Evolutionary conservation across 495 filamentous ascomycete genomes (phyloP), one percentile per base, ranked within the genome.

Genomic region (Xylaria cubensis): DNA sequence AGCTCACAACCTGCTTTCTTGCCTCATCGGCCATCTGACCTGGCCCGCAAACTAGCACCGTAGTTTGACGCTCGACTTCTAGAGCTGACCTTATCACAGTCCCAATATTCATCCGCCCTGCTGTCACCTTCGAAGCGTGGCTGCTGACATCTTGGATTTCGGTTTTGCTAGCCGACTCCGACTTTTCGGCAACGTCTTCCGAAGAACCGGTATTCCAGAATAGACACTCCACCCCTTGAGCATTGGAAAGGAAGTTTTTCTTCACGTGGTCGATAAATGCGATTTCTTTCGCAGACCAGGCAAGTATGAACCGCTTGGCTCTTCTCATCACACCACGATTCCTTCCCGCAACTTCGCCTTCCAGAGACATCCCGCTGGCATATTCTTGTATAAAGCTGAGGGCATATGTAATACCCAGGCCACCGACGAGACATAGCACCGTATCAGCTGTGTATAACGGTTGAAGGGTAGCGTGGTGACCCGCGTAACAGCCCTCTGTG

Each of bases 21-120:
- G 65, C 36, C 50, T 67, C 65, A 17, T 67, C 65, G 4, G 65
- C 65, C 65, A 67, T 67, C 46, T 56, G 46, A 7, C 65, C 65
- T 6, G 65, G 65, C 17, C 64, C 65, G 17, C 65, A 67, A 13
- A 56, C 65, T 12, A 67, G 19, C 29, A 67, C 65, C 19, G 65
- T 67, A 2, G 65, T 67, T 3, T 67, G 65, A 8, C 26, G 65
- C 48, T 29, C 65, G 13, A 42, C 50, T 34, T 67, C 50, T 29
- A 67, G 9, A 41, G 2, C 3, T 2, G 46, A 53, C 34, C 7
- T 36, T 1, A 67, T 56, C 12, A 67, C 50, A n/a, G 65, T 17
- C 32, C 10, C 50, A 29, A 67, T 42, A 24, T 67, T 0, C 65
- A 67, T 67, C 10, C 65, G 26, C 12, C 65, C 65, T 17, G 48